A percentile compares a stretch with the other conserved stretches of the same genome.
Conservation (phyloP, 2,329 filamentous ascomycete genomes). For the Colletotrichum sp. region DNA sequence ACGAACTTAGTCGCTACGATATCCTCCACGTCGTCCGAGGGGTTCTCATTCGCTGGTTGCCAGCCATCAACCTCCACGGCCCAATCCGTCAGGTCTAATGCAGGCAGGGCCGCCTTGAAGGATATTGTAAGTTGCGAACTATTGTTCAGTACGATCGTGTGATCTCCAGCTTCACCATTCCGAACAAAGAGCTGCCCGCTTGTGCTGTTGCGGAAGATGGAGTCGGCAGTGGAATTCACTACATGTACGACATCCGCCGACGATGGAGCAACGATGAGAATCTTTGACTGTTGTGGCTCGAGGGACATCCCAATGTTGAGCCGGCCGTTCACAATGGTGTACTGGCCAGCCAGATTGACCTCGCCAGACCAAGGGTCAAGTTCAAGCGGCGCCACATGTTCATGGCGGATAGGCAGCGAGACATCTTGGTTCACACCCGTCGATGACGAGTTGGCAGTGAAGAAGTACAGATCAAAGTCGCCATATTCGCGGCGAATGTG, state of each 20-base stretch:
- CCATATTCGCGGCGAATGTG: background rate
- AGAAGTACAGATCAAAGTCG: background rate
- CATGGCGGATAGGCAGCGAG: background rate
- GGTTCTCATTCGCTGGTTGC: background rate
- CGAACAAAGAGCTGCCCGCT: background rate
- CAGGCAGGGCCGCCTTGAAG: background rate
- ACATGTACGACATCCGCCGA: background rate
- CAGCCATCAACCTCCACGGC: background rate
- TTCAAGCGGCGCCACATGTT: background rate
- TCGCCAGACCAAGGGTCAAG: background rate
- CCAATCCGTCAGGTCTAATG: background rate
- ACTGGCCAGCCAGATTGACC: background rate
- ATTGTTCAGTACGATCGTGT: background rate
- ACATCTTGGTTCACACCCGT: background rate
- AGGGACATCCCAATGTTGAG: background rate
- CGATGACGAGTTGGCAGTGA: background rate
- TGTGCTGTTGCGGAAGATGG: background rate
- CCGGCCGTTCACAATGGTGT: background rate
- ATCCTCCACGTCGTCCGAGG: background rate
- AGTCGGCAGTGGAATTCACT: background rate
- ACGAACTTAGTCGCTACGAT: background rate
- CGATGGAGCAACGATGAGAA: background rate
- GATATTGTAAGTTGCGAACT: background rate
- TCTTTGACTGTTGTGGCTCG: background rate
- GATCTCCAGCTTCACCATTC: background rate